Evolutionary conservation across 768 basidiomycete species (phyloP).

Genomic region (Tylopilus rubrobrunneus): DNA sequence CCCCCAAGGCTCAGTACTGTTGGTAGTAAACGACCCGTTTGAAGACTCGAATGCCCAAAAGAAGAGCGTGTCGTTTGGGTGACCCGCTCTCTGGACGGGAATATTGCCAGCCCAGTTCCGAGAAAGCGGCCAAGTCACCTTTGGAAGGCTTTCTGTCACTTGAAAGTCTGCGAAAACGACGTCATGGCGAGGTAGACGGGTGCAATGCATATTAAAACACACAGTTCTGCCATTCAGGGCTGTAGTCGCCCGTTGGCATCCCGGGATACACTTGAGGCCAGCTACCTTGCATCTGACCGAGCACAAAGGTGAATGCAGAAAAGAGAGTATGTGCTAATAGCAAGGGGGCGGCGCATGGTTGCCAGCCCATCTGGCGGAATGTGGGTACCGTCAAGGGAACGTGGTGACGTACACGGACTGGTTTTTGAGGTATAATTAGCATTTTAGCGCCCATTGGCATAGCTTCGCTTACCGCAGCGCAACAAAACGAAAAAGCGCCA

Average conservation of each 20-base stretch:
- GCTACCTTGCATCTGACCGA: neutral
- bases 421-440: too few species aligned
- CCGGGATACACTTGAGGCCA: conserved; percentile 1
- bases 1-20: conserved; percentile 52
- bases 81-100: conserved; percentile 54
- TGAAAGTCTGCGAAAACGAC: conserved; percentile 44
- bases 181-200: neutral
- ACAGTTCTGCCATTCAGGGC: conserved; percentile 40
- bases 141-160: conserved; percentile 54
- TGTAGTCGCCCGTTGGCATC: neutral
- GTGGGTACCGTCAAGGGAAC: neutral
- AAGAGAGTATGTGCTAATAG: neutral
- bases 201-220: conserved; percentile 22
- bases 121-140: conserved; percentile 47
- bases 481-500: neutral
- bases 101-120: conserved; percentile 62
- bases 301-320: neutral
- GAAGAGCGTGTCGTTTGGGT: conserved; percentile 64
- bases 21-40: conserved; percentile 49
- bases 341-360: neutral
- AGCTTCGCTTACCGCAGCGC: neutral
- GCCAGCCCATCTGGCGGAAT: neutral
- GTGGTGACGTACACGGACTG: too few species aligned
- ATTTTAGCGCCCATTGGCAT: neutral
- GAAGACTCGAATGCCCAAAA: conserved; percentile 60